Evolutionary conservation across 441 rosid genomes (phyloP), one percentile per base, ranked within the genome.

Genomic region (Hura crepitans): DNA sequence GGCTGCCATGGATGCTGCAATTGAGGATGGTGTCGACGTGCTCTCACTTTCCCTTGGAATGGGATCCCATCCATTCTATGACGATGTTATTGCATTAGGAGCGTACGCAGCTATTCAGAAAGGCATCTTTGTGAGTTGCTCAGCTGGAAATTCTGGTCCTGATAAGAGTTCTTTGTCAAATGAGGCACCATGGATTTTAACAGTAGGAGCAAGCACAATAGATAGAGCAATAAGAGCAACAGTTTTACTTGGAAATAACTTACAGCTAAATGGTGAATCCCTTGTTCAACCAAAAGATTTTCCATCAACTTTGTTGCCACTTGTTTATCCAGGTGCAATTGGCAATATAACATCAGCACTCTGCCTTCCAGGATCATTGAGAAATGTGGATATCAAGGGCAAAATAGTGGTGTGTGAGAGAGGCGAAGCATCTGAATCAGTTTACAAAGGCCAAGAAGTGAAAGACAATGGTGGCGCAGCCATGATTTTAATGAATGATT

Each of bases 121-220:
- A 57, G 86, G 82, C 42, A 80, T 84, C 25, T 75, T 80, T 45
- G 86, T 88, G 39, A 80, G 82, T 30, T 80, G 84, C 72, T 82
- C 94, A 0, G 91, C 86, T 0, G 88, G 88, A 31, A 89, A 89
- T 71, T 63, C 66, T 0, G 85, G 86, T 20, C 87, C 85, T 66
- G 33, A 42, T 18, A 33, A 35, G 5, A 11, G 73, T 53, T 55
- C 83, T 3, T 27, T 81, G 60, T 78, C 77, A 3, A 84, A 86
- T 53, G 83, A 88, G 57, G 90, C 87, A 39, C 89, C 87, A 0
- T 86, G 87, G 90, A 70, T 81, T 67, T 80, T 81, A 18, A 76
- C 84, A 0, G 86, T 82, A 8, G 88, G 84, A 50, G 90, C 88
- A 49, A 82, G 81, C 81, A 79, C 86, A 28, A 30, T 77, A 13